These are phyloP conservation scores for Metschnikowia rubicola DNA, from an alignment of 805 yeast species.

Conservation along the genomic window DNA sequence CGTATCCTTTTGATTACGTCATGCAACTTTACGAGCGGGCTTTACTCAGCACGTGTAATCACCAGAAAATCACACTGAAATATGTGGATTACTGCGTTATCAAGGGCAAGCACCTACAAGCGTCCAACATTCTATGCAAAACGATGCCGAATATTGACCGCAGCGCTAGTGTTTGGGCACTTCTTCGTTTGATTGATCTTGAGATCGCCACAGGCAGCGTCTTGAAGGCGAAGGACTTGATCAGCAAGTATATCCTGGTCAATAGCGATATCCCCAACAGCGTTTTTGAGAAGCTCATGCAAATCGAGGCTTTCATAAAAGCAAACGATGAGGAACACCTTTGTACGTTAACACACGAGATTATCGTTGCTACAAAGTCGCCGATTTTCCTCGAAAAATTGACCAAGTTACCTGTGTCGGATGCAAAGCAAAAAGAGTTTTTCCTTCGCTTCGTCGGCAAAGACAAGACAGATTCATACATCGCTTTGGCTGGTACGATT, in stretches of 20 bases:
- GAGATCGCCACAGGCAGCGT: constrained; percentile 36
- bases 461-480: neutral
- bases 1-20: constrained; percentile 19
- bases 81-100: constrained; percentile 42
- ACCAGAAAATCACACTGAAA: constrained; percentile 48
- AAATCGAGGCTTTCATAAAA: constrained; percentile 36
- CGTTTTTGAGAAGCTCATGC: constrained; percentile 40
- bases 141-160: constrained; percentile 25
- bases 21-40: constrained; percentile 47
- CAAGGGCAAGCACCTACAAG: constrained; percentile 27
- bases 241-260: constrained; percentile 25
- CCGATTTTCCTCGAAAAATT: constrained; percentile 1
- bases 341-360: constrained; percentile 5
- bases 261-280: constrained; percentile 28
- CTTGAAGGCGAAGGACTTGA: constrained; percentile 35
- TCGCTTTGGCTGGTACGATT: neutral
- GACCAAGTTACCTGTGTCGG: neutral
- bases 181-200: constrained; percentile 44
- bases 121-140: constrained; percentile 36
- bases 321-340: constrained; percentile 21
- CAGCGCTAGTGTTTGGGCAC: constrained; percentile 25
- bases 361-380: constrained; percentile 2
- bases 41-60: constrained; percentile 42
- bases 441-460: constrained; percentile 1
- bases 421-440: neutral